These are phyloP conservation scores for Magnaporthiopsis incrustans DNA, from an alignment of 2,329 filamentous ascomycete species.

Conservation along the genomic window DNA sequence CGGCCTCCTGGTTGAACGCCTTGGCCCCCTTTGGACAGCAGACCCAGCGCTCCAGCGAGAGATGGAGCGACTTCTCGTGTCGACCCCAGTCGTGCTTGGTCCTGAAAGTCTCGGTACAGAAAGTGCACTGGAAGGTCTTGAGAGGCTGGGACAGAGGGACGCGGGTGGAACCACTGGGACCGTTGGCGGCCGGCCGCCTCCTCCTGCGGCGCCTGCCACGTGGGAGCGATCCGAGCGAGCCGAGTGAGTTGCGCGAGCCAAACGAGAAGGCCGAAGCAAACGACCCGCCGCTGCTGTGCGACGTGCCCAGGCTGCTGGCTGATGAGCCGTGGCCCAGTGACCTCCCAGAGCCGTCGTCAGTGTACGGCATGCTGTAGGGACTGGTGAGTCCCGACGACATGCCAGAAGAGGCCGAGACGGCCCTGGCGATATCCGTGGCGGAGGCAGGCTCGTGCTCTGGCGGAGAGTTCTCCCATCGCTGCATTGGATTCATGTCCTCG, in stretches of 20 bases:
- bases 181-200: constrained; percentile 29
- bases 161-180: constrained; percentile 24
- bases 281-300: constrained; percentile 50
- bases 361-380: constrained; percentile 47
- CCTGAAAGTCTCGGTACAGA: constrained; percentile 60
- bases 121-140: constrained; percentile 59
- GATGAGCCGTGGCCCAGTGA: constrained; percentile 54
- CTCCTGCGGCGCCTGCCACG: constrained; percentile 43
- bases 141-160: constrained; percentile 30
- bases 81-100: constrained; percentile 62
- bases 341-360: constrained; percentile 51
- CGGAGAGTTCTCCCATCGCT: constrained; percentile 52
- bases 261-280: constrained; percentile 52
- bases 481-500: constrained; percentile 47
- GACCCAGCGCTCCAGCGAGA: constrained; percentile 59
- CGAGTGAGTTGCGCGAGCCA: constrained; percentile 48
- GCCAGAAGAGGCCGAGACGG: constrained; percentile 45
- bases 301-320: constrained; percentile 52
- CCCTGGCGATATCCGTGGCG: constrained; percentile 49
- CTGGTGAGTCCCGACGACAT: constrained; percentile 49
- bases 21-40: constrained; percentile 51
- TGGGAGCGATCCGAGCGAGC: constrained; percentile 38
- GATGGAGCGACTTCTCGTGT: constrained; percentile 60
- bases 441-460: constrained; percentile 53
- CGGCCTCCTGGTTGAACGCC: constrained; percentile 51